Base-by-base conservation (phyloP, 495 filamentous ascomycete species). In the Neurospora sp. region DNA sequence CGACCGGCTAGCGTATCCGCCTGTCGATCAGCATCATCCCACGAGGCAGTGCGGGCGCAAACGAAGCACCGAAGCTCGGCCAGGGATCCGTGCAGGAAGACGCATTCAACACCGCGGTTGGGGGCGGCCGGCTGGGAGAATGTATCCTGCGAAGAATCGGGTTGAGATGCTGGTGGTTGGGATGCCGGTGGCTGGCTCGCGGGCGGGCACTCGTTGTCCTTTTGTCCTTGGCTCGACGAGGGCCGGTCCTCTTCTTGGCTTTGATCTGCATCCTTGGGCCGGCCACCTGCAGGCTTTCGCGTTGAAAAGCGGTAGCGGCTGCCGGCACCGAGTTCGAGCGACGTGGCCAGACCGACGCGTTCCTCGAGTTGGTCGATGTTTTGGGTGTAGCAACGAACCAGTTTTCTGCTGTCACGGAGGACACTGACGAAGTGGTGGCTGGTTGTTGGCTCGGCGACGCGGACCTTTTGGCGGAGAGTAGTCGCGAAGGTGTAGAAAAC, bases 331-430 rank as follows among this genome's bases (percentile, higher is more conserved):
- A 82, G 79, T 7, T 82, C 78, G 27, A 92, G 79, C 18, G 85
- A 83, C 0, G 86, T 87, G 38, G 80, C 83, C 49, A 92, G 84
- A 9, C 90, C 90, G 23, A 90, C 87, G 27, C 89, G 86, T 71
- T 89, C 87, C 74, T 93, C 91, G 6, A 93, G 83, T 73, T 87
- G 87, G 73, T 93, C 91, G 39, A 93, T 93, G 70, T 93, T 93
- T 75, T 93, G 91, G 0, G 90, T 92, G 75, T 92, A 92, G 71
- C 90, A 91, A 40, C 90, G 80, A 18, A 91, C 87, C 31, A 92
- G 80, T 62, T 89, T 89, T 3, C 89, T 85, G 42, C 84, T 84
- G 78, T 92, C 89, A 16, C 89, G 84, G 12, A 92, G 83, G 10
- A 86, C 85, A 39, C 86, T 85, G 62, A 92, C 87, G 75, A 92